Base-by-base conservation (phyloP, 352 stramenopile genomes). In the Phytopythium delawarense region DNA sequence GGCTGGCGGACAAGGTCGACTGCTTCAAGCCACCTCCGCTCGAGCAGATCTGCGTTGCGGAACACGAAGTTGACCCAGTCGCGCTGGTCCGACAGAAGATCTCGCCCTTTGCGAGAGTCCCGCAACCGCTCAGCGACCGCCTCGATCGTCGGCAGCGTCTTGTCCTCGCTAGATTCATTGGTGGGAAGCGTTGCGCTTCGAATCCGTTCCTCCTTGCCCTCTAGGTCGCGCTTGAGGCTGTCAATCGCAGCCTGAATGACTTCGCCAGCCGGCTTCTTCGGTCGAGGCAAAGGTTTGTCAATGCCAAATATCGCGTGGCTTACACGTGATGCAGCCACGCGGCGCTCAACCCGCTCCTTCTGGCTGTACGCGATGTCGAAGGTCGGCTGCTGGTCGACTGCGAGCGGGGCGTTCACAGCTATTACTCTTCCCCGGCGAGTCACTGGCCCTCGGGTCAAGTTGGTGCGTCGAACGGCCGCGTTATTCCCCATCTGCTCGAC, bases 21-120 rank as follows among this genome's bases (percentile, higher is more conserved):
- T 3, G 82, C 76, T 61, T 86, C 63, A 0, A 86, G 65, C 81
- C 81, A 90, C 13, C 78, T 78, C 0, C 67, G 56, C 6, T 64
- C 66, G 16, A 90, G 59, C 40, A 88, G 7, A 0, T 62, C 65
- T 1, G 76, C 76, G 46, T 90, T 90, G 12, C 63, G 62, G 35
- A 88, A 88, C 20, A 80, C 75, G 48, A 90, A 90, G 49, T 90
- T 62, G 8, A 88, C 81, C 35, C 88, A 88, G 18, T 74, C 60
- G 9, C 65, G 48, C 7, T 82, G 65, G 32, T 88, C 75, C 2
- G 63, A 58, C 4, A 90, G 59, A 25, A 90, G 57, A 55, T 90
- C 75, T 20, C 59, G 44, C 0, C 61, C 75, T 37, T 57, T 18
- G 35, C 56, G 35, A 32, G 63, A 71, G 35, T 86, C 67, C 8